phyloP scores from a whole-genome alignment of 192 early-diverging fungal species.

The Coemansia aciculifera region DNA sequence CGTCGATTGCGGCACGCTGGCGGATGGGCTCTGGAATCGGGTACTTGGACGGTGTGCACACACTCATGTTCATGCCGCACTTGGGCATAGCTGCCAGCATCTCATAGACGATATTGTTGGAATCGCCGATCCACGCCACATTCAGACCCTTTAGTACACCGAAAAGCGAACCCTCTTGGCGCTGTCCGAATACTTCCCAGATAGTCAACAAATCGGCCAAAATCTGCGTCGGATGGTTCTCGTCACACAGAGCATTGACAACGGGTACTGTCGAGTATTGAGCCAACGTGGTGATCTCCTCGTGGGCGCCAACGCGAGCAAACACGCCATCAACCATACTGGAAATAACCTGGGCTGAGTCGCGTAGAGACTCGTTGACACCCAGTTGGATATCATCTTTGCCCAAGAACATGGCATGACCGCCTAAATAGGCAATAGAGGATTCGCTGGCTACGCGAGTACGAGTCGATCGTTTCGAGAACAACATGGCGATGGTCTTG shows the following conservation, averaged over 20 bases:
- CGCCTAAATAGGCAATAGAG: constrained; percentile 88
- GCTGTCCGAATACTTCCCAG: constrained; percentile 68
- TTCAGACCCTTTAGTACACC: constrained; percentile 65
- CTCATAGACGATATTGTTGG: constrained; percentile 96
- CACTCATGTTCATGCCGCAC: constrained; percentile 75
- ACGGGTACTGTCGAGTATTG: constrained; percentile 88
- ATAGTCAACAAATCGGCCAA: constrained; percentile 95
- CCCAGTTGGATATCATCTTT: constrained; percentile 95
- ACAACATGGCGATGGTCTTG: constrained; percentile 89
- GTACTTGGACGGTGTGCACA: constrained; percentile 87
- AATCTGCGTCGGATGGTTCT: constrained; percentile 96
- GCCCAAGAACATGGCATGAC: constrained; percentile 94
- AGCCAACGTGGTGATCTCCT: constrained; percentile 86
- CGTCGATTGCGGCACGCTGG: constrained; percentile 66
- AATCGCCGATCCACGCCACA: constrained; percentile 98
- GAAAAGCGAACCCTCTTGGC: constrained; percentile 19
- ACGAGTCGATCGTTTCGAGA: constrained; percentile 94
- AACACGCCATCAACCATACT: constrained; percentile 96
- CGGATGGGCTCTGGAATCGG: constrained; percentile 69
- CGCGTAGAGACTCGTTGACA: constrained; percentile 90
- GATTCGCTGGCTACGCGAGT: constrained; percentile 95
- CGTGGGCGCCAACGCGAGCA: constrained; percentile 87
- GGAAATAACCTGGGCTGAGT: constrained; percentile 87
- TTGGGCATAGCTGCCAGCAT: constrained; percentile 88
- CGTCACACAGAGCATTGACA: constrained; percentile 93